Base-by-base conservation (phyloP, 1,284 basidiomycete species). In the Butyriboletus pseudospeciosus region DNA sequence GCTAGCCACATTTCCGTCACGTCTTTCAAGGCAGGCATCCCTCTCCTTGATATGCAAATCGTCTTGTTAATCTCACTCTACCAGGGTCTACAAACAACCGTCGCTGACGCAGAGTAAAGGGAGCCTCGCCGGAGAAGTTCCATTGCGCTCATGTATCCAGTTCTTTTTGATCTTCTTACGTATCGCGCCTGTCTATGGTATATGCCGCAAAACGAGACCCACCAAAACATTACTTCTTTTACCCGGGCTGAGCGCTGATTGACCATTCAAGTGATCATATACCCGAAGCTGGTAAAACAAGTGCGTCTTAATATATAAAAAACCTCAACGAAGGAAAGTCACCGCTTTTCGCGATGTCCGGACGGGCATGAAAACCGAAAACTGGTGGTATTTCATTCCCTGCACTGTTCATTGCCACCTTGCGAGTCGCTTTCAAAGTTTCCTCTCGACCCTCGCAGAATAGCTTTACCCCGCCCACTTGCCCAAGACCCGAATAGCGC, bases 41-140 rank as follows among this genome's bases (percentile, higher is more conserved):
- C 20, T 49, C 23, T 17, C 25, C 3, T 48, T 30, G 1, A 17
- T 20, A 17, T 49, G 30, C 25, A n/a, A 7, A n/a, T 28, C 37
- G 13, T 57, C 37, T 45, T 41, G 8, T 36, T 55, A n/a, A 66
- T 36, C 9, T 23, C 39, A 26, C 41, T 49, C 25, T 49, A 26
- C 46, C 61, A 92, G 92, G 87, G 89, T 61, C 85, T 94, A 64
- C 81, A 92, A 80, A 94, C 90, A 58, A 77, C 80, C 47, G 82
- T 87, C 57, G 86, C 90, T 58, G 92, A 94, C 70, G 81, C 80
- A 64, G 87, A 88, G 78, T 86, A 79, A 71, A 48, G 45, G 43
- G 48, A 36, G 42, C 35, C 35, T 40, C 36, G 32, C n/a, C 7
- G 38, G 47, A 55, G 37, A 41, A 47, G 36, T 57, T 49, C 44